These are phyloP conservation scores for Euptelea pleiosperma DNA, from an alignment of 164 flowering plant genomes.

Conservation along the genomic window DNA sequence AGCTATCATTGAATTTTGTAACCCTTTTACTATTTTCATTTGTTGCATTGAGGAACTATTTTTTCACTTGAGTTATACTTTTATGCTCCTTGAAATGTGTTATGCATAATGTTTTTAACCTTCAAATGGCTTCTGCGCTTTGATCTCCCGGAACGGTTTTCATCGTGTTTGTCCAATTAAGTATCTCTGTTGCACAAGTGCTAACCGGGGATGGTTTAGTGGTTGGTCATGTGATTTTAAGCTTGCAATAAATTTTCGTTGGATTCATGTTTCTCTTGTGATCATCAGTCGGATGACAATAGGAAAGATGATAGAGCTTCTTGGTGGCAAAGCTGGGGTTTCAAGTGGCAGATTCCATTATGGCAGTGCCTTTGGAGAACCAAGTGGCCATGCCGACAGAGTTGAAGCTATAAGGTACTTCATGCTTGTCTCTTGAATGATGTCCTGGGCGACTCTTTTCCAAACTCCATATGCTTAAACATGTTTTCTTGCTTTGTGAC, in stretches of 20 bases:
- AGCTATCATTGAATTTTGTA: no score
- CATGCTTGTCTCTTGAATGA: slow-evolving; percentile 2
- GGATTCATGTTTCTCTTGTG: slow-evolving; percentile 12
- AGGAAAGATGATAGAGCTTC: slow-evolving; percentile 99
- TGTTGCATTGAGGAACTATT: no score
- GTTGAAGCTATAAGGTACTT: slow-evolving; percentile 86
- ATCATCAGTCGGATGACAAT: slow-evolving; percentile 92
- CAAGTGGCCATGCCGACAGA: slow-evolving; percentile 95
- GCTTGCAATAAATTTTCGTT: not conserved
- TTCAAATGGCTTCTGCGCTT: no score
- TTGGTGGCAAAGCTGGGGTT: slow-evolving; percentile 97
- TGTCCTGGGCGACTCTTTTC: not conserved
- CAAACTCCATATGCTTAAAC: not conserved
- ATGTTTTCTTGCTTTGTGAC: slow-evolving; percentile 20
- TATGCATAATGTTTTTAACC: no score
- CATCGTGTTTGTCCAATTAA: no score
- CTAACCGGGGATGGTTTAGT: no score
- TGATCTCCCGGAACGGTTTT: no score
- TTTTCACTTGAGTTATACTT: no score
- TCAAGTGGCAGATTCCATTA: slow-evolving; percentile 91
- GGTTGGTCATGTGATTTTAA: not conserved
- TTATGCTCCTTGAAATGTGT: no score
- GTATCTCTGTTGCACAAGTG: no score
- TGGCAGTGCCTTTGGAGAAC: slow-evolving; percentile 99
- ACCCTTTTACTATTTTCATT: no score